These are phyloP conservation scores for Setaria viridis DNA, from an alignment of 202 grass and related monocot genomes.

Conservation along the genomic window DNA sequence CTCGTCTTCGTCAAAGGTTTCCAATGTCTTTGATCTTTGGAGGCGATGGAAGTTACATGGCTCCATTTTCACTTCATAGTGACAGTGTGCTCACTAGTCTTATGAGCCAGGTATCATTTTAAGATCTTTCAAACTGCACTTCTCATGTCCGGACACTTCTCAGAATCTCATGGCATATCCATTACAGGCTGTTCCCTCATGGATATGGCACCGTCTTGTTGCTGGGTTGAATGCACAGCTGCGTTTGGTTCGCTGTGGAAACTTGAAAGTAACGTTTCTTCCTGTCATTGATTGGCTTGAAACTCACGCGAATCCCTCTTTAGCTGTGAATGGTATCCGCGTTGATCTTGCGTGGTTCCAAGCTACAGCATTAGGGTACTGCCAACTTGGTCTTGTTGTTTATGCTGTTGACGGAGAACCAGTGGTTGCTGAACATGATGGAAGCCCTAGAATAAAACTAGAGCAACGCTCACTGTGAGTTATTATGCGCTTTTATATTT, in stretches of 20 bases:
- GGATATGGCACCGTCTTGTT: constrained; percentile 98
- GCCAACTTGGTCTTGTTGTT: constrained; percentile 94
- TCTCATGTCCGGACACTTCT: constrained; percentile 20
- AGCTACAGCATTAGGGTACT: constrained; percentile 89
- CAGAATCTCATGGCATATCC: constrained; percentile 35
- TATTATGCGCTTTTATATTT: constrained; percentile 19
- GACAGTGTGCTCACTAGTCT: constrained; percentile 99
- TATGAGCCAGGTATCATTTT: constrained; percentile 85
- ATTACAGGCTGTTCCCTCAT: constrained; percentile 80
- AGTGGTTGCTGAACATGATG: constrained; percentile 53
- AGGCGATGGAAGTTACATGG: constrained; percentile 98
- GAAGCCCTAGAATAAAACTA: constrained; percentile 65
- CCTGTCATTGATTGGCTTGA: constrained; percentile 92
- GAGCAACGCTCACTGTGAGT: constrained; percentile 71
- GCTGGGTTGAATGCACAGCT: constrained; percentile 96
- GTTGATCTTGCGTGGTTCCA: constrained; percentile 97
- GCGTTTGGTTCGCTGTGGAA: constrained; percentile 84
- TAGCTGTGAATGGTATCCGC: constrained; percentile 63
- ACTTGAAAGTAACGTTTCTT: constrained; percentile 76
- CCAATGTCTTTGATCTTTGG: constrained; percentile 95
- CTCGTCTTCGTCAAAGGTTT: constrained; percentile 93
- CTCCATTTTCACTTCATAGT: constrained; percentile 95
- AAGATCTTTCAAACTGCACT: constrained; percentile 37
- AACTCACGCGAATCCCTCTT: constrained; percentile 83
- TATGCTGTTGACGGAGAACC: constrained; percentile 81